Percentiles rank a stretch among this genome's conserved stretches.
Conservation (phyloP, 192 early-diverging fungal species). For the Backusella parvicylindrica region DNA sequence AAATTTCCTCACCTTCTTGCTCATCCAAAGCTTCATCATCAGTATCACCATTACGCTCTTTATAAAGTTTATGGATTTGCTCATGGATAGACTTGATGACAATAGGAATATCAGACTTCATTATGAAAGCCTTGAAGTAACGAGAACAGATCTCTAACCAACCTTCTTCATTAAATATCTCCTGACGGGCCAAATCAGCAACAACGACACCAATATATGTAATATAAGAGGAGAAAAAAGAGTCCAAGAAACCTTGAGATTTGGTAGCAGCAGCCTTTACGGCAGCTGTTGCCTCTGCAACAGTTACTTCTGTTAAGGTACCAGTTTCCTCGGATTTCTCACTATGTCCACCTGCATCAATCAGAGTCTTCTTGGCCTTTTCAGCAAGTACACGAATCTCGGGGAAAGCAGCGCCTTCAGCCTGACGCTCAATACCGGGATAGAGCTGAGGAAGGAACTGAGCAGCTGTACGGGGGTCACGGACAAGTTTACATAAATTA, state of each 20-base stretch:
- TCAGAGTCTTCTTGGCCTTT: conserved; percentile 59
- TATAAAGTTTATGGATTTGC: conserved; percentile 28
- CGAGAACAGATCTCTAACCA: conserved; percentile 57
- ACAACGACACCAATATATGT: conserved; percentile 52
- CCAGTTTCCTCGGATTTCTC: conserved; percentile 28
- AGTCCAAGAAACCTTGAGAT: conserved; percentile 48
- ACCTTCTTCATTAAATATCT: conserved; percentile 50
- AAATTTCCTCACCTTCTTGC: conserved; percentile 49
- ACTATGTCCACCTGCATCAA: conserved; percentile 58
- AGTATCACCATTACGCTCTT: conserved; percentile 32
- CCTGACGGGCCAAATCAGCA: conserved; percentile 55
- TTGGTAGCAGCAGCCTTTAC: conserved; percentile 44
- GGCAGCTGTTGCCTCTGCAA: conserved; percentile 37
- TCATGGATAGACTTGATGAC: conserved; percentile 36
- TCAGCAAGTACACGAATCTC: conserved; percentile 69
- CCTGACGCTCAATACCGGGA: conserved; percentile 72
- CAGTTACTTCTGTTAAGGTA: conserved; percentile 15
- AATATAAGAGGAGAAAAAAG: conserved; percentile 46
- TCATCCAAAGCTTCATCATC: conserved; percentile 42
- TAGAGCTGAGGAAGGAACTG: conserved; percentile 73
- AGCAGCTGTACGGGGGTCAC: conserved; percentile 74
- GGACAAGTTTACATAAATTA: conserved; percentile 84
- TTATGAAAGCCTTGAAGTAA: conserved; percentile 55
- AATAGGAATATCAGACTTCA: conserved; percentile 39
- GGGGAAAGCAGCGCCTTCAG: conserved; percentile 67